Conservation (phyloP, 305 asterid species). For the Rubia peregrina region DNA sequence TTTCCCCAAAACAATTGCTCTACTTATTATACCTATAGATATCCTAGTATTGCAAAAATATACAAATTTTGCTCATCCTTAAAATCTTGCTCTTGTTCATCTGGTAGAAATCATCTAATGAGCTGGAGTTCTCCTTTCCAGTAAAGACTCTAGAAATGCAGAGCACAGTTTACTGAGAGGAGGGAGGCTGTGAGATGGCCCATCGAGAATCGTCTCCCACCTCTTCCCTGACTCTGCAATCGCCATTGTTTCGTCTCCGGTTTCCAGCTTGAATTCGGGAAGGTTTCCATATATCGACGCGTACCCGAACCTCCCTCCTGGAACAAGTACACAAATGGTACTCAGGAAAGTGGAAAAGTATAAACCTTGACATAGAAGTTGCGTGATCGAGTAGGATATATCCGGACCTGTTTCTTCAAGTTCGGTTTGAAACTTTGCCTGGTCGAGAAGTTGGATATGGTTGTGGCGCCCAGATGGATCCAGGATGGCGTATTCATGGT, state of each 20-base stretch:
- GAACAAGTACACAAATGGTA: too few species aligned
- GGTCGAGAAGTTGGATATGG: slow-evolving; percentile 27
- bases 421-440: slow-evolving; percentile 22
- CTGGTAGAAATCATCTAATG: too few species aligned
- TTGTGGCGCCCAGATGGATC: slow-evolving; percentile 39
- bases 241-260: slow-evolving; percentile 20
- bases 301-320: slow-evolving; percentile 60
- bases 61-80: not conserved
- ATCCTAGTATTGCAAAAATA: not conserved
- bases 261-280: slow-evolving; percentile 45
- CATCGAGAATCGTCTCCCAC: slow-evolving; percentile 62
- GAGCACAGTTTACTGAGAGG: slow-evolving; percentile 63
- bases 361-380: too few species aligned
- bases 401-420: slow-evolving; percentile 58
- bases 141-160: slow-evolving; percentile 60
- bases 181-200: slow-evolving; percentile 81
- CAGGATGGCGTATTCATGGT: slow-evolving; percentile 61
- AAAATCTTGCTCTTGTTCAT: not conserved
- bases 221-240: slow-evolving; percentile 32
- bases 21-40: not conserved
- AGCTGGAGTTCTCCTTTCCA: slow-evolving; percentile 60
- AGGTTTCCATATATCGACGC: slow-evolving; percentile 72
- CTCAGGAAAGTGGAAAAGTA: too few species aligned
- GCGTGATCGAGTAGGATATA: too few species aligned
- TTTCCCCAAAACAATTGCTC: too few species aligned